Percentiles rank a stretch among this genome's conserved stretches.
Conservation (phyloP, 2,329 filamentous ascomycete genomes). For the Diaporthe longicolla region DNA sequence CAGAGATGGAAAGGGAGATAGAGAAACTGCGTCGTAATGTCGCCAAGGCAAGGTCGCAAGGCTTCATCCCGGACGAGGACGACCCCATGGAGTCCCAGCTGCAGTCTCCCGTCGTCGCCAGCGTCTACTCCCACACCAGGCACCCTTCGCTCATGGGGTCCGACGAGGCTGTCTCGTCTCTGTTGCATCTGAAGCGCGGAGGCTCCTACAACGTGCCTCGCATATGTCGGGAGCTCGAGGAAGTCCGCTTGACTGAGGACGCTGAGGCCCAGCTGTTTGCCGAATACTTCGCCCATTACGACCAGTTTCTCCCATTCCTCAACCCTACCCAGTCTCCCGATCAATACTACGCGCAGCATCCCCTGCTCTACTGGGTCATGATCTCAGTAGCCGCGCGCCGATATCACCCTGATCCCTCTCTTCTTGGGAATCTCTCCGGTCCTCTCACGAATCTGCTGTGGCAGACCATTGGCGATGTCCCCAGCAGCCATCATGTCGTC, state of each 20-base stretch:
- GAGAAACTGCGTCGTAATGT: constrained; percentile 75
- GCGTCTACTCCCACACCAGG: constrained; percentile 70
- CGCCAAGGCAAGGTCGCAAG: constrained; percentile 71
- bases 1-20: constrained; percentile 89
- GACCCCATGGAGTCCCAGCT: constrained; percentile 66
- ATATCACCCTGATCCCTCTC: constrained; percentile 72
- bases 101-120: constrained; percentile 72
- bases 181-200: constrained; percentile 76
- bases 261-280: constrained; percentile 76
- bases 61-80: constrained; percentile 69
- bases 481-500: constrained; percentile 84
- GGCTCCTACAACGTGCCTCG: constrained; percentile 73
- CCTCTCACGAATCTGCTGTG: constrained; percentile 80
- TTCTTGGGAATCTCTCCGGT: constrained; percentile 77
- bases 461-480: constrained; percentile 82
- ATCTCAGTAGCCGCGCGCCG: constrained; percentile 81
- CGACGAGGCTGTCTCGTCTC: constrained; percentile 76
- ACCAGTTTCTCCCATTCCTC: constrained; percentile 83
- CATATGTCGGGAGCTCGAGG: constrained; percentile 73
- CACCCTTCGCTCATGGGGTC: constrained; percentile 77
- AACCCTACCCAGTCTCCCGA: constrained; percentile 77
- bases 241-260: constrained; percentile 74
- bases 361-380: constrained; percentile 88
- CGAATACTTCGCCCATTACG: constrained; percentile 78
- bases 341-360: constrained; percentile 81